Percentiles rank a stretch among this genome's conserved stretches.
These are phyloP conservation scores for Thielaviopsis populi DNA, from an alignment of 2,329 filamentous ascomycete species.

Conservation along the genomic window DNA sequence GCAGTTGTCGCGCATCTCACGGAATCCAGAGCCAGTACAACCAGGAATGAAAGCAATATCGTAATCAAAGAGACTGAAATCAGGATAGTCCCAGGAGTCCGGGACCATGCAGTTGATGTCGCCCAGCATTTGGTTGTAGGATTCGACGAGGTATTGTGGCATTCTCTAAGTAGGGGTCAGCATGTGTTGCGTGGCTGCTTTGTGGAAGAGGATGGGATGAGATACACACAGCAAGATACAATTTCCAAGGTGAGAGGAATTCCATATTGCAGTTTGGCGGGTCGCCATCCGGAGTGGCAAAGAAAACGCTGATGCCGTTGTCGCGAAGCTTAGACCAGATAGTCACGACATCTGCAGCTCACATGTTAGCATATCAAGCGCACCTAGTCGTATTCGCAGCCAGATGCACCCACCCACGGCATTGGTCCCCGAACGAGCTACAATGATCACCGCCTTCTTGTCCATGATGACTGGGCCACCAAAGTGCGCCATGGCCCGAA, in stretches of 20 bases:
- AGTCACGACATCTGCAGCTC: constrained; percentile 8
- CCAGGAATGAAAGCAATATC: constrained; percentile 12
- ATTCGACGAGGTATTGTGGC: constrained; percentile 10
- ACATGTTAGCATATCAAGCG: not conserved
- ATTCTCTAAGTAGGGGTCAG: constrained; percentile 6
- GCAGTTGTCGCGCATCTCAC: constrained; percentile 9
- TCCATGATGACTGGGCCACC: not conserved
- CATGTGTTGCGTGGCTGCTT: not conserved
- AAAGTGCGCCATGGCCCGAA: constrained; percentile 3
- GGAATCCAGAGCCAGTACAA: constrained; percentile 8
- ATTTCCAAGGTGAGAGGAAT: constrained; percentile 11
- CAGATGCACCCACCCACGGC: constrained; percentile 10
- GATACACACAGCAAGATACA: constrained; percentile 11
- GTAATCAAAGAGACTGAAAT: constrained; percentile 11
- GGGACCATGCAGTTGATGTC: constrained; percentile 11
- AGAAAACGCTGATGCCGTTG: constrained; percentile 11
- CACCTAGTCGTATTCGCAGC: not conserved
- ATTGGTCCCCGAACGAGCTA: constrained; percentile 9
- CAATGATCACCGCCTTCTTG: constrained; percentile 10
- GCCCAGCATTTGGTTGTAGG: constrained; percentile 9
- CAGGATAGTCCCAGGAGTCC: constrained; percentile 3
- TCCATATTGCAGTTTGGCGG: constrained; percentile 7
- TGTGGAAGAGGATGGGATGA: not conserved
- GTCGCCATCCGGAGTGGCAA: constrained; percentile 12
- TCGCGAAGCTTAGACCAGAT: constrained; percentile 11